A percentile compares a stretch with the other conserved stretches of the same genome.
Conservation (phyloP, 2,329 filamentous ascomycete genomes). For the Graphium sp. region DNA sequence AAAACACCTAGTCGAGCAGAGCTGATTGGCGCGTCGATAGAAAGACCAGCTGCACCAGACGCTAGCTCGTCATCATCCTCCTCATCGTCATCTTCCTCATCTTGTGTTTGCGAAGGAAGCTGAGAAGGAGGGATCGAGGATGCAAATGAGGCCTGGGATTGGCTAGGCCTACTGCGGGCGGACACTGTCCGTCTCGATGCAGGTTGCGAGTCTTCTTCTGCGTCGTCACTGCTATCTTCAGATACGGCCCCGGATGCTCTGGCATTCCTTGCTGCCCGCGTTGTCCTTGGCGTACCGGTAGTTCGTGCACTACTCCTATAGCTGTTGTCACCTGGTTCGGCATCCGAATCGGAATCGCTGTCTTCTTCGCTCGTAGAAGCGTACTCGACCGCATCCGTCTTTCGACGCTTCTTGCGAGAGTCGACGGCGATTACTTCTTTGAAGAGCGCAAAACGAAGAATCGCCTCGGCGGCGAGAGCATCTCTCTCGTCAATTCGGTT, state of each 20-base stretch:
- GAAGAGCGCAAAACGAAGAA: constrained; percentile 88
- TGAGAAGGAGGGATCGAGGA: constrained; percentile 69
- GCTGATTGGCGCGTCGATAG: constrained; percentile 32
- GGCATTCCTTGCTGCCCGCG: too few species aligned
- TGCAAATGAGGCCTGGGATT: constrained; percentile 48
- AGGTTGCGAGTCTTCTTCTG: too few species aligned
- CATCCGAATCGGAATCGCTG: constrained; percentile 43
- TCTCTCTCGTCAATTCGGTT: constrained; percentile 81
- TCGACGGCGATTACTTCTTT: constrained; percentile 78
- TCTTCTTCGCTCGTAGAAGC: constrained; percentile 42
- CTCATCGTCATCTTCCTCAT: constrained; percentile 14
- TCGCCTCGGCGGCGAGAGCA: constrained; percentile 71
- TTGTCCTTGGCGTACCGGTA: too few species aligned
- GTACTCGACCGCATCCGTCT: constrained; percentile 40
- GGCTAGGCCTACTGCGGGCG: constrained; percentile 10
- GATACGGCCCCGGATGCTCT: too few species aligned
- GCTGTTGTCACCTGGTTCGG: too few species aligned
- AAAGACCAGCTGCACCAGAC: constrained; percentile 21
- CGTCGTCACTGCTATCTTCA: too few species aligned
- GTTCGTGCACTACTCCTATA: too few species aligned
- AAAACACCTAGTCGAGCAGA: constrained; percentile 54
- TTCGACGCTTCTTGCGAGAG: constrained; percentile 69
- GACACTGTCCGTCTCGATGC: too few species aligned
- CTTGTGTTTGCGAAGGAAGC: constrained; percentile 27
- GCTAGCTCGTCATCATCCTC: constrained; percentile 28